Base-by-base conservation (phyloP, 2,329 filamentous ascomycete species). In the Graphiopsis chlorocephala region DNA sequence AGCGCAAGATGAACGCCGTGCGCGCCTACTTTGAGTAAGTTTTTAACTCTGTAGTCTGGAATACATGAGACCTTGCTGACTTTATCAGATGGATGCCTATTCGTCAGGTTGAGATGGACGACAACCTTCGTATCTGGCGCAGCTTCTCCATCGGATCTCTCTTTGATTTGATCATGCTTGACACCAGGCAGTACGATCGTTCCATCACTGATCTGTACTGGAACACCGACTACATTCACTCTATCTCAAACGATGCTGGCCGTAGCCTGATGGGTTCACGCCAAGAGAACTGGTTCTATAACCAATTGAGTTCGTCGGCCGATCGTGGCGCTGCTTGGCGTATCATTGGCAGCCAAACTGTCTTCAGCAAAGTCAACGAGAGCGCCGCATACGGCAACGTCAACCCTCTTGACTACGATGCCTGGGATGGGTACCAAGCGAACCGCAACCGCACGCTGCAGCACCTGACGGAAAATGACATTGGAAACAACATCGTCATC, bases 241-340 rank as follows among this genome's bases (percentile, higher is more conserved):
- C 50, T 1, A 88, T 92, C 65, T 85, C 82, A 20, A 84, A 91
- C 68, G 88, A 92, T 64, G 85, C 88, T 2, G 84, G 86, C 6
- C 85, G 90, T 4, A 85, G 84, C 0, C 78, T 93, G 68, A 92
- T 93, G 89, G 90, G 90, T 2, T 80, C 83, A 1, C 84, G 84
- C 12, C 90, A 93, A 73, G 90, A 93, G 75, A 85, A 86, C 69
- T 93, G 90, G 90, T 88, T 91, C 76, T 90, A 90, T 74, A 81
- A 82, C 66, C 69, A 73, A 7, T 70, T 78, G 1, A 68, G 69
- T 25, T 61, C 68, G 2, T 77, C 87, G 0, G 80, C 84, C n/a
- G 71, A 84, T 17, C 84, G 89, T n/a, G 87, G 86, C 26, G 87
- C 89, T 0, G 82, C 84, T 0, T 93, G 90, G 90, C 82, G 90